These are phyloP conservation scores for Cladophialophora psammophila DNA, from an alignment of 2,329 filamentous ascomycete genomes.

Conservation along the genomic window DNA sequence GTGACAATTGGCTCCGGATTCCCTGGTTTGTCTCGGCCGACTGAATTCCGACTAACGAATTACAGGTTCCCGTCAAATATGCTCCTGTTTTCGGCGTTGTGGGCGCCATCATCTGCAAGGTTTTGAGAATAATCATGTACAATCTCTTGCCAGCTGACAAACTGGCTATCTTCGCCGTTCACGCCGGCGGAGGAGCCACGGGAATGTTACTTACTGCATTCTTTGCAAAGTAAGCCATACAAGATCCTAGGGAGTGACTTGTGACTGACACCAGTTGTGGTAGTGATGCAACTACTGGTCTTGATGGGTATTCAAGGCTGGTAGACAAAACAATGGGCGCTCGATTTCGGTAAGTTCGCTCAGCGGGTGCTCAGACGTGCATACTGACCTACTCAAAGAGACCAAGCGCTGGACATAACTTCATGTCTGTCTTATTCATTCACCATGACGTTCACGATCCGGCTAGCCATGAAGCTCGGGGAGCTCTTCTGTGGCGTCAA, in stretches of 20 bases:
- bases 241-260: background rate
- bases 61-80: conserved; percentile 24
- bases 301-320: conserved; percentile 15
- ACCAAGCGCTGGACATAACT: conserved; percentile 16
- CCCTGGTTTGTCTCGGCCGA: background rate
- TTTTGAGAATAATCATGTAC: conserved; percentile 10
- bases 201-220: conserved; percentile 21
- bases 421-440: conserved; percentile 18
- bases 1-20: background rate
- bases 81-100: conserved; percentile 16
- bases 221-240: conserved; percentile 12
- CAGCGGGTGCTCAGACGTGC: background rate
- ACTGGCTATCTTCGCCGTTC: conserved; percentile 16
- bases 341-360: conserved; percentile 13
- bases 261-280: background rate
- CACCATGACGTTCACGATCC: conserved; percentile 17
- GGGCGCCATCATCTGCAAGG: conserved; percentile 13
- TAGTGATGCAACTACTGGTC: conserved; percentile 17
- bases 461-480: background rate
- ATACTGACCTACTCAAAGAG: conserved; percentile 11
- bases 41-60: background rate
- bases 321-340: conserved; percentile 19
- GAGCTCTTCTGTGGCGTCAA: conserved; percentile 1
- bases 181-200: conserved; percentile 13
- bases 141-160: conserved; percentile 5